Conservation (phyloP, 805 yeast genomes). For the Candida lessepsii region DNA sequence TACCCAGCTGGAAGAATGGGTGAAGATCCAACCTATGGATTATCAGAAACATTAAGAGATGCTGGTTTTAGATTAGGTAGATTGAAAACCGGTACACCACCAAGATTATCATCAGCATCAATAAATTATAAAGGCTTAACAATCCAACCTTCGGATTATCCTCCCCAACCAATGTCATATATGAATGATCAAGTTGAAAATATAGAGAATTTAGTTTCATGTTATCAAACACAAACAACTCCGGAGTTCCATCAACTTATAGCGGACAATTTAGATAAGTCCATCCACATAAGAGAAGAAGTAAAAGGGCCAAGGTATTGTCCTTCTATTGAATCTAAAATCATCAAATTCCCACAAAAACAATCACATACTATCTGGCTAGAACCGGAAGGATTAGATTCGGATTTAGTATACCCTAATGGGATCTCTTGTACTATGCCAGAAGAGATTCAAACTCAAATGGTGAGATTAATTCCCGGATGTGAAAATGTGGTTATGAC, state of each 20-base stretch:
- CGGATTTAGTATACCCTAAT: slow-evolving; percentile 89
- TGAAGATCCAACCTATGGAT: slow-evolving; percentile 87
- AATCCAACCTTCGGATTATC: slow-evolving; percentile 76
- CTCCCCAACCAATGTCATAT: slow-evolving; percentile 89
- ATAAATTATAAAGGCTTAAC: slow-evolving; percentile 65
- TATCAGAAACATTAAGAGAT: slow-evolving; percentile 70
- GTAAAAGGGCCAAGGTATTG: slow-evolving; percentile 97
- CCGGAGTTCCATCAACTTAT: slow-evolving; percentile 69
- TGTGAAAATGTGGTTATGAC: slow-evolving; percentile 82
- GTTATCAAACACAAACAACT: slow-evolving; percentile 80
- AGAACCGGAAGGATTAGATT: slow-evolving; percentile 92
- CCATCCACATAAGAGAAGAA: slow-evolving; percentile 89
- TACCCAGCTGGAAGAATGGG: slow-evolving; percentile 94
- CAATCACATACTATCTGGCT: slow-evolving; percentile 83
- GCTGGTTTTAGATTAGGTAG: slow-evolving; percentile 86
- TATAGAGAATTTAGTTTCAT: slow-evolving; percentile 54
- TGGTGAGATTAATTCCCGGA: slow-evolving; percentile 81
- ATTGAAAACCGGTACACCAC: slow-evolving; percentile 96
- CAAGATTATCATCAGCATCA: slow-evolving; percentile 70
- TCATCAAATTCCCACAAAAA: slow-evolving; percentile 76
- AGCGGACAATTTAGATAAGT: slow-evolving; percentile 67
- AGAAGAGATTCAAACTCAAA: slow-evolving; percentile 76
- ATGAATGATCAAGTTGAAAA: slow-evolving; percentile 69
- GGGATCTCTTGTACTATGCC: slow-evolving; percentile 98
- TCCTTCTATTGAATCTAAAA: slow-evolving; percentile 92